Conservation (phyloP, 2,329 filamentous ascomycete species). For the Cyanodermella asteris region DNA sequence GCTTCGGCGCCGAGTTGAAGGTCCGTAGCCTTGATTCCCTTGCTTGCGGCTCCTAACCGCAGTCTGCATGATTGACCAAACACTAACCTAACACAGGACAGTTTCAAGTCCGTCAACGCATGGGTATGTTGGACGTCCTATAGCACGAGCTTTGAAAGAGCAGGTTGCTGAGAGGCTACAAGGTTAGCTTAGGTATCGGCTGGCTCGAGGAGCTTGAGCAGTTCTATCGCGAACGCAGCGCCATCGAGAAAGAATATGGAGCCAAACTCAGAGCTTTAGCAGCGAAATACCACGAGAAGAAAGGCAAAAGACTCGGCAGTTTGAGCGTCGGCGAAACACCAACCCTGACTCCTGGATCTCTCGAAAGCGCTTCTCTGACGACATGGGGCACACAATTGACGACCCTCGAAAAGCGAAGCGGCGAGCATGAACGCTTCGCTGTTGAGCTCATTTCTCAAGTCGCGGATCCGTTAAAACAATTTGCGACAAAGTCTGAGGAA, state of each 20-base stretch:
- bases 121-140: conserved; percentile 36
- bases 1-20: conserved; percentile 89
- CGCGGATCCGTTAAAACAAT: conserved; percentile 64
- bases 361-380: conserved; percentile 89
- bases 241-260: conserved; percentile 92
- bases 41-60: too few relatives aligned
- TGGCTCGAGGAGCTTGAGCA: conserved; percentile 95
- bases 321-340: conserved; percentile 88
- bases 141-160: too few relatives aligned
- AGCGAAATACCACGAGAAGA: conserved; percentile 95
- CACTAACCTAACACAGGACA: conserved; percentile 41
- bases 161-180: conserved; percentile 2
- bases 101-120: conserved; percentile 80
- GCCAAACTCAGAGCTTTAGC: conserved; percentile 68
- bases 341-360: conserved; percentile 76
- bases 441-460: conserved; percentile 58
- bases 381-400: conserved; percentile 91
- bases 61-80: conserved; percentile 11
- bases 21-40: too few relatives aligned
- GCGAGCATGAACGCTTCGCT: conserved; percentile 71
- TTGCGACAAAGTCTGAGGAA: conserved; percentile 62
- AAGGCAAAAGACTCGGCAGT: conserved; percentile 67
- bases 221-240: conserved; percentile 87
- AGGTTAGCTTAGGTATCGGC: conserved; percentile 63
- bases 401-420: conserved; percentile 67